Evolutionary conservation across 2,329 filamentous ascomycete species (phyloP).

Genomic region (Pseudogymnoascus sp.): DNA sequence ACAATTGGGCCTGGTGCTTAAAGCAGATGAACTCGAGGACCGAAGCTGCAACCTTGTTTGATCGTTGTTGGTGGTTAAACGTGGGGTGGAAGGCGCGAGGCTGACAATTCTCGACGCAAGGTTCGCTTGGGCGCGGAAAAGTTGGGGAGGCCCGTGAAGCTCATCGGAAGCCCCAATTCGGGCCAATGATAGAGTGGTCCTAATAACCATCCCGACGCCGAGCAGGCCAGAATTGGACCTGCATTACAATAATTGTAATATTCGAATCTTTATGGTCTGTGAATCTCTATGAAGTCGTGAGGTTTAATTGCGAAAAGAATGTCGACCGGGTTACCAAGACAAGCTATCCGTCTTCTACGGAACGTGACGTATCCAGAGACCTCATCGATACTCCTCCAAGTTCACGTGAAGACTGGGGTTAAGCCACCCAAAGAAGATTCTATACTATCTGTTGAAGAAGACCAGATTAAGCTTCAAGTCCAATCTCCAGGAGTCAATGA

Average conservation of each 20-base stretch:
- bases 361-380: not conserved
- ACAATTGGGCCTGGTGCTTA: not conserved
- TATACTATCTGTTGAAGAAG: not conserved
- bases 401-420: not conserved
- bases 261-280: not conserved
- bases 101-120: not conserved
- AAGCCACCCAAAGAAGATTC: slow-evolving; percentile 1
- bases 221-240: not conserved
- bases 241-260: not conserved
- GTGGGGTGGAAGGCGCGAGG: slow-evolving; percentile 1
- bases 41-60: slow-evolving; percentile 1
- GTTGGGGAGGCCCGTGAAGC: not conserved
- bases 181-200: not conserved
- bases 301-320: not conserved
- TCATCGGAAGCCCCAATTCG: not conserved
- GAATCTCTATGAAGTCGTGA: not conserved
- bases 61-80: not conserved
- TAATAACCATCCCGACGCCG: not conserved
- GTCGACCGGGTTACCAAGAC: not conserved
- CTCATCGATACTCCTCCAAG: not conserved
- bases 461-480: slow-evolving; percentile 2
- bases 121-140: not conserved
- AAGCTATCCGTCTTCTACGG: not conserved
- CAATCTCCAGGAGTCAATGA: slow-evolving; percentile 4
- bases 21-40: not conserved